These are phyloP conservation scores for Xerocomellus amylosporus DNA, from an alignment of 768 basidiomycete genomes.

Conservation along the genomic window DNA sequence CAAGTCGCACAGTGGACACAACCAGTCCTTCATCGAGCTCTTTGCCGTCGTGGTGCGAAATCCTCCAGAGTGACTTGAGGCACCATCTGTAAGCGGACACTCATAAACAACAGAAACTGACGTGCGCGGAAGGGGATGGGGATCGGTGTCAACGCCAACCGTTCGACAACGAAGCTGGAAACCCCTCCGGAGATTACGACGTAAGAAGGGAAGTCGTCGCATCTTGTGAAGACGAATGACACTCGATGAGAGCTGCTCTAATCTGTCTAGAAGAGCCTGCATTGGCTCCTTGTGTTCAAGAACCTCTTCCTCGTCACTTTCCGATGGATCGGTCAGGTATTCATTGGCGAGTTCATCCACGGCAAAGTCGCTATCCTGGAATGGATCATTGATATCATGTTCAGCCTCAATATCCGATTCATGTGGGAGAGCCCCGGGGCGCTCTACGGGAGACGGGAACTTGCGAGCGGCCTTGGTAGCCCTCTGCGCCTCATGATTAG, in stretches of 20 bases:
- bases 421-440: not conserved
- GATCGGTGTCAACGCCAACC: conserved; percentile 35
- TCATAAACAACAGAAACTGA: conserved; percentile 26
- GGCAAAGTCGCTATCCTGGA: conserved; percentile 3
- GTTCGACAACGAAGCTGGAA: conserved; percentile 45
- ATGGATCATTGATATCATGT: not conserved
- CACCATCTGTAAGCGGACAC: conserved; percentile 9
- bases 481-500: not conserved
- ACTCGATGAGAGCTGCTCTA: conserved; percentile 34
- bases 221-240: conserved; percentile 38
- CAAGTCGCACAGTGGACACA: conserved; percentile 56
- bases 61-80: conserved; percentile 9
- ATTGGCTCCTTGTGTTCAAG: conserved; percentile 26
- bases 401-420: conserved; percentile 5
- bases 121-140: conserved; percentile 16
- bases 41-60: conserved; percentile 9
- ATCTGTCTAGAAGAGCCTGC: conserved; percentile 33
- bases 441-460: conserved; percentile 19
- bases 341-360: conserved; percentile 1
- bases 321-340: conserved; percentile 2
- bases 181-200: conserved; percentile 47
- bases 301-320: conserved; percentile 9
- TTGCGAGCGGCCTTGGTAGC: conserved; percentile 17
- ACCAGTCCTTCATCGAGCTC: conserved; percentile 36
- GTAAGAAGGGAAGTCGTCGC: conserved; percentile 53